A percentile compares a stretch with the other conserved stretches of the same genome.
Evolutionary conservation across 176 grass and related monocot species (phyloP).

Genomic region (Elymus sibiricus): DNA sequence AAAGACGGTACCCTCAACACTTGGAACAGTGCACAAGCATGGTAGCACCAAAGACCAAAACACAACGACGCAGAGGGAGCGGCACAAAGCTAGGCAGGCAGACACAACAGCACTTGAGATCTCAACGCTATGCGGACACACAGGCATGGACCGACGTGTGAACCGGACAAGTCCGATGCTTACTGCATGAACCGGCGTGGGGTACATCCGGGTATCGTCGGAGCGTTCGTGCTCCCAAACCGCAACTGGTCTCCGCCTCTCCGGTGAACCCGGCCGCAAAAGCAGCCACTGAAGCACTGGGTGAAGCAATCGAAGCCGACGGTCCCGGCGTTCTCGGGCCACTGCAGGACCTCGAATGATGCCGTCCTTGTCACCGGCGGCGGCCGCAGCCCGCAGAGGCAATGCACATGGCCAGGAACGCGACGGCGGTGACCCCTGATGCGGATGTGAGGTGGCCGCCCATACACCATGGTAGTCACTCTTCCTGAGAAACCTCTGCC

Average conservation of each 20-base stretch:
- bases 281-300: not conserved
- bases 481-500: not conserved
- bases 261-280: not conserved
- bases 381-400: not conserved
- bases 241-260: not conserved
- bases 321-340: not conserved
- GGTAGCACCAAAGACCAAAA: not conserved
- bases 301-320: not conserved
- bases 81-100: not conserved
- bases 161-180: not conserved
- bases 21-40: not conserved
- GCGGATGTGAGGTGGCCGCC: not conserved
- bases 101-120: not conserved
- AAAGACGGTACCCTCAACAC: not conserved
- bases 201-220: not conserved
- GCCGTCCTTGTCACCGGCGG: not conserved
- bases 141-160: not conserved
- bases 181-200: not conserved
- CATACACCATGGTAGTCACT: not conserved
- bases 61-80: not conserved
- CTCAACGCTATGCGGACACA: not conserved
- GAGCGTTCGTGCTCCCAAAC: not conserved
- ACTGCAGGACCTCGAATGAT: not conserved
- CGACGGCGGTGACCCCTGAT: not conserved
- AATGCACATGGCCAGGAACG: conserved; percentile 19